Percentiles rank a stretch among this genome's conserved stretches.
Conservation (phyloP, 1,284 basidiomycete genomes). For the Marasmius oreades region DNA sequence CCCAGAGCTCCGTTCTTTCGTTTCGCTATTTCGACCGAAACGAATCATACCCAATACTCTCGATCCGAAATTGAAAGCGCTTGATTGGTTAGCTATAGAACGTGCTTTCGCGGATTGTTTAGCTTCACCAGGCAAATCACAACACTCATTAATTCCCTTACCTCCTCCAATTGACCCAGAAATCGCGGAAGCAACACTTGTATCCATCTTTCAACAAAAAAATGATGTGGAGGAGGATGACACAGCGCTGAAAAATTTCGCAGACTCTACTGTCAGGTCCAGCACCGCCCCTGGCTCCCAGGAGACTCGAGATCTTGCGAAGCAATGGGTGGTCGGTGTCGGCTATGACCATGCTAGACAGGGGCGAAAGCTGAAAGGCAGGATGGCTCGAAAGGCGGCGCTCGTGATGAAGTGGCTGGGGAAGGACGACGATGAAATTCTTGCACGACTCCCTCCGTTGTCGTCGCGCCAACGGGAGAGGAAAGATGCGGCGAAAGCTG, state of each 20-base stretch:
- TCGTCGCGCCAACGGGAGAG: background rate
- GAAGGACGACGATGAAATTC: constrained; percentile 22
- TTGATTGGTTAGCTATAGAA: constrained; percentile 71
- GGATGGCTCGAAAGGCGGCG: constrained; percentile 37
- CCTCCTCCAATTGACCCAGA: constrained; percentile 4
- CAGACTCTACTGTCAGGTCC: constrained; percentile 44
- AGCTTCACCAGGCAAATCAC: constrained; percentile 9
- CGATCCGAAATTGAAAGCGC: constrained; percentile 50
- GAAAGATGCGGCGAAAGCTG: background rate
- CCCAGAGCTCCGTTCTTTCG: constrained; percentile 79
- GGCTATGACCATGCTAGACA: background rate
- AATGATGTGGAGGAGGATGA: constrained; percentile 36
- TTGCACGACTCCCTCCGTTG: background rate
- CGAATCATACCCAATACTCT: constrained; percentile 80
- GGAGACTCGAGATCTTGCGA: constrained; percentile 15
- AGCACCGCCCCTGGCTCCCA: constrained; percentile 22
- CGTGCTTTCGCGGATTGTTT: constrained; percentile 62
- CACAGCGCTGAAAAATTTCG: constrained; percentile 53
- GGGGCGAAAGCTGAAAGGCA: constrained; percentile 31
- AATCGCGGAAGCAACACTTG: constrained; percentile 15
- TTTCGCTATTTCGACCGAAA: constrained; percentile 73
- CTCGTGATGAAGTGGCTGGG: constrained; percentile 43
- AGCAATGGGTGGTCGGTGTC: constrained; percentile 7
- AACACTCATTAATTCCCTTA: constrained; percentile 3
- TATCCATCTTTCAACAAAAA: constrained; percentile 11